phyloP scores from a whole-genome alignment of 164 flowering plant genomes.

The Macadamia tetraphylla region DNA sequence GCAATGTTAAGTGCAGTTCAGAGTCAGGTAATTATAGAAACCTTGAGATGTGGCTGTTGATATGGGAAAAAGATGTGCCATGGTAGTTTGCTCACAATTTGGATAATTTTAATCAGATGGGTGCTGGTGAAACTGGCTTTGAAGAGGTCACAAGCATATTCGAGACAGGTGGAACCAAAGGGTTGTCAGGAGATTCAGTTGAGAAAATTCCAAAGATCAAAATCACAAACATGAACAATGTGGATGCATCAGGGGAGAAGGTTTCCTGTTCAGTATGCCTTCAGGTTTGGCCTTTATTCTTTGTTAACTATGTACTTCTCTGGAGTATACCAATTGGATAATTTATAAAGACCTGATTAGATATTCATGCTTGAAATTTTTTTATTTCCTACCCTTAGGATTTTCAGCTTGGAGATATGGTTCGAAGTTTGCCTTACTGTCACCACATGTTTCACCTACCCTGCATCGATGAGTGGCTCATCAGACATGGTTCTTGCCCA shows the following conservation, averaged over 20 bases:
- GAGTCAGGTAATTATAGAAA: constrained; percentile 58
- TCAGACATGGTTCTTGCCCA: constrained; percentile 84
- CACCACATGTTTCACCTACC: constrained; percentile 85
- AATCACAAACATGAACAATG: constrained; percentile 45
- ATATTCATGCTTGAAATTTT: not conserved
- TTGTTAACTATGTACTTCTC: not conserved
- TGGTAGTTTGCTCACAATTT: constrained; percentile 10
- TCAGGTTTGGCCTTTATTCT: constrained; percentile 41
- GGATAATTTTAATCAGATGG: constrained; percentile 50
- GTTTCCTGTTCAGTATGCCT: constrained; percentile 88
- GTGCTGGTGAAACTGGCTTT: constrained; percentile 58
- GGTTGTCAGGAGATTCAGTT: constrained; percentile 58
- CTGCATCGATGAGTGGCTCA: constrained; percentile 91
- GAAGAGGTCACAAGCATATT: constrained; percentile 69
- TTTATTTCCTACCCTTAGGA: constrained; percentile 37
- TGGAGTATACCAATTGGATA: not conserved
- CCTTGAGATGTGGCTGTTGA: not conserved
- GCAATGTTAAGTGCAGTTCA: constrained; percentile 94
- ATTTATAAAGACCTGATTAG: not conserved
- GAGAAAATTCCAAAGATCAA: constrained; percentile 71
- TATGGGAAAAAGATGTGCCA: not conserved
- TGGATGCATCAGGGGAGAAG: constrained; percentile 73
- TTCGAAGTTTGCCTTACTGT: constrained; percentile 73
- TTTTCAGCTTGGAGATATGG: constrained; percentile 71
- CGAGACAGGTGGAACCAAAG: constrained; percentile 63